Evolutionary conservation across 352 stramenopile species (phyloP), one percentile per base, ranked within the genome.

Genomic region (Thraustotheca clavata): DNA sequence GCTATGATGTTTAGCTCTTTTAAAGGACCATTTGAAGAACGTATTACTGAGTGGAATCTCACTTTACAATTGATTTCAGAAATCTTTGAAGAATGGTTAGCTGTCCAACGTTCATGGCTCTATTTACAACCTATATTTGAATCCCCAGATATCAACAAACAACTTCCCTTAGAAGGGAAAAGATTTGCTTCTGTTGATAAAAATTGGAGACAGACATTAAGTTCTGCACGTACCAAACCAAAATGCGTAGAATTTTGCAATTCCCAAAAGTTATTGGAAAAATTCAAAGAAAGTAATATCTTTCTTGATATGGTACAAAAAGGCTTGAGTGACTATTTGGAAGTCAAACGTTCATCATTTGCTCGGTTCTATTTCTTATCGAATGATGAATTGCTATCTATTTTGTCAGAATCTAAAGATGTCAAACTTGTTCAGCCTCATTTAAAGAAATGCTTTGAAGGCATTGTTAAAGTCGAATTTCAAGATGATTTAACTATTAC

Each of bases 111-210:
- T 9, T 97, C 92, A 52, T 98, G 94, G 94, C 67, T 98, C 24
- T 98, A 98, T 57, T 67, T 98, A 43, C 90, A 98, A 67, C 94
- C 94, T 1, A 98, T 98, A 59, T 98, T 98, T 50, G 93, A 98
- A 60, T 97, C 87, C 0, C 82, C 89, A 0, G 93, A 98, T 62
- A 98, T 98, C 68, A 98, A 97, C 72, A 98, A 98, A 69, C 94
- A 98, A 65, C 82, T 98, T 5, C 93, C 94, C 0, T 77, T 86
- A 0, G 94, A 98, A 67, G 91, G 89, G 7, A 98, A 98, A 65
- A 81, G 92, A 1, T 98, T 98, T 57, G 83, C 88, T 0, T 96
- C 89, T 0, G 93, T 98, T 5, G 94, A 98, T 67, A 98, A 98
- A 61, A 97, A 97, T 61, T 98, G 93, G 93, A 76, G 93, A 2